Evolutionary conservation across 2,329 filamentous ascomycete species (phyloP).

Genomic region (Ophiosphaerella herpotricha): DNA sequence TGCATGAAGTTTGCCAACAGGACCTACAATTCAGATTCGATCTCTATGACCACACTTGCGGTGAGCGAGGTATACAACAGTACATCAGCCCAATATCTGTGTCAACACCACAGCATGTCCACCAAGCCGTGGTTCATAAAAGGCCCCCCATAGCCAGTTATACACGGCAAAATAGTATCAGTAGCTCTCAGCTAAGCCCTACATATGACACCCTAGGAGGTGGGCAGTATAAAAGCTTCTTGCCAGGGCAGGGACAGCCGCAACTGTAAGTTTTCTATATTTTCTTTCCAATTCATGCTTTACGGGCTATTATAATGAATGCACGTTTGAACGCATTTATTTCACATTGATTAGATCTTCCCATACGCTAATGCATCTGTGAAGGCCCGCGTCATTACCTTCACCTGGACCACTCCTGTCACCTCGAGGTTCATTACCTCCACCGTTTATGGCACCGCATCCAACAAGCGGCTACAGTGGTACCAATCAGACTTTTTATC

Average conservation of each 20-base stretch:
- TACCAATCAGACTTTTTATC: slow-evolving; percentile 7
- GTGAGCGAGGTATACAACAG: slow-evolving; percentile 18
- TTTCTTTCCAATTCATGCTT: background rate
- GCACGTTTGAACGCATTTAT: too few species aligned
- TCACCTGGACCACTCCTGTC: too few species aligned
- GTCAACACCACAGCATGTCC: slow-evolving; percentile 19
- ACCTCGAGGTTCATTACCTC: background rate
- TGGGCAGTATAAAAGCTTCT: slow-evolving; percentile 3
- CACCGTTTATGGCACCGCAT: background rate
- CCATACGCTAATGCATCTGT: too few species aligned
- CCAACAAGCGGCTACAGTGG: background rate
- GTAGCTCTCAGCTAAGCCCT: slow-evolving; percentile 20
- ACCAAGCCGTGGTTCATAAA: slow-evolving; percentile 8
- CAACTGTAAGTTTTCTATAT: background rate
- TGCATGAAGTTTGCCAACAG: slow-evolving; percentile 25
- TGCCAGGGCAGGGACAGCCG: background rate
- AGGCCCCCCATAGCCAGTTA: slow-evolving; percentile 3
- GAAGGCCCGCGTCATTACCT: too few species aligned
- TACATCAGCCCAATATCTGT: slow-evolving; percentile 21
- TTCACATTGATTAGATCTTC: too few species aligned
- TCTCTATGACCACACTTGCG: slow-evolving; percentile 40
- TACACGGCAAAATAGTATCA: slow-evolving; percentile 19
- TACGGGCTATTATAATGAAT: too few species aligned
- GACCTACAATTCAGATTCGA: slow-evolving; percentile 31
- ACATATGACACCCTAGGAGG: slow-evolving; percentile 1